Percentiles rank a stretch among this genome's conserved stretches.
Evolutionary conservation across 176 grass and related monocot species (phyloP).

Genomic region (Oryza australiensis): DNA sequence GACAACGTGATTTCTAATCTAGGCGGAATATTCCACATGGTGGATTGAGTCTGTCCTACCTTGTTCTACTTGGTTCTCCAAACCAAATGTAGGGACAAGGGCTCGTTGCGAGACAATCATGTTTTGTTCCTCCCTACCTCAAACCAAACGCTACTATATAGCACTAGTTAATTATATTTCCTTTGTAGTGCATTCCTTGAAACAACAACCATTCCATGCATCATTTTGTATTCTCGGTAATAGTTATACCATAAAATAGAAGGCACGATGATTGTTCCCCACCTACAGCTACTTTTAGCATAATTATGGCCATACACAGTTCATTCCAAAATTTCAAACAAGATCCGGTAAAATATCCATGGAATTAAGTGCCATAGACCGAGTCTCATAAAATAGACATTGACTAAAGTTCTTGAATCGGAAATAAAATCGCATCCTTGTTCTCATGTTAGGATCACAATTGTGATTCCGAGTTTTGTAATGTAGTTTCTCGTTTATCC

Average conservation of each 20-base stretch:
- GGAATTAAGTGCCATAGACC: background rate
- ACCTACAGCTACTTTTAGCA: background rate
- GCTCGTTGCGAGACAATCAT: too few species aligned
- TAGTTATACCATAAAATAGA: background rate
- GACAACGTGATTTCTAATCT: too few species aligned
- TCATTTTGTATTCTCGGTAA: background rate
- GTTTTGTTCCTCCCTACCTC: too few species aligned
- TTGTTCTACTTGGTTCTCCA: too few species aligned
- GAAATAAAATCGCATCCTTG: background rate
- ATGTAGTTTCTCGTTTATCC: background rate
- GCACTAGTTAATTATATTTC: background rate
- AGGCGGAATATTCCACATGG: too few species aligned
- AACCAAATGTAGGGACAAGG: too few species aligned
- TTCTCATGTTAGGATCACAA: background rate
- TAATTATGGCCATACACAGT: background rate
- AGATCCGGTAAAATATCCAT: background rate
- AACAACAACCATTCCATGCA: background rate
- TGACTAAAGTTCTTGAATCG: background rate
- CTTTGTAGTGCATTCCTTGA: background rate
- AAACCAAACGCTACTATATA: background rate
- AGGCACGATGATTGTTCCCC: background rate
- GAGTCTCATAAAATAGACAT: background rate
- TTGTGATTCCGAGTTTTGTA: background rate
- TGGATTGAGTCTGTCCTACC: too few species aligned
- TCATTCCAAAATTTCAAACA: background rate